phyloP scores from a whole-genome alignment of 164 flowering plant genomes.

The Stephania japonica region DNA sequence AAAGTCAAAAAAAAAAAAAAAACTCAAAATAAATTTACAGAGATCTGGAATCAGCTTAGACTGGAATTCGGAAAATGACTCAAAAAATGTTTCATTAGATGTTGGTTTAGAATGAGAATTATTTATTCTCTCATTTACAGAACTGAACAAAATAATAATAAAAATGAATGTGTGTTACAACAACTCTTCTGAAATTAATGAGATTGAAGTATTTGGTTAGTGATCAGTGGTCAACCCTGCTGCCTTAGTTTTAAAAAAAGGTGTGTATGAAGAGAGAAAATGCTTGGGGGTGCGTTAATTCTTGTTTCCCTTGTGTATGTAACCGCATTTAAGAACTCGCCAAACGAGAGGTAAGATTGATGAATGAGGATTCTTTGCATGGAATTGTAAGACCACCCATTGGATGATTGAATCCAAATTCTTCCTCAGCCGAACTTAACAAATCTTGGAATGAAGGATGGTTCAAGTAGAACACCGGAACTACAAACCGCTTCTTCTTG shows the following conservation, averaged over 20 bases:
- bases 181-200: background rate
- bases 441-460: conserved; percentile 20
- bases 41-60: too few relatives aligned
- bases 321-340: background rate
- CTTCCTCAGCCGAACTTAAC: conserved; percentile 9
- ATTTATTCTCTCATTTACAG: background rate
- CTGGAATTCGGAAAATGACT: too few relatives aligned
- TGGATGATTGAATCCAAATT: conserved; percentile 6
- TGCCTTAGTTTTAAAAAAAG: background rate
- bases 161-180: background rate
- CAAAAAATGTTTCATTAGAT: too few relatives aligned
- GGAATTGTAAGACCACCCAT: conserved; percentile 7
- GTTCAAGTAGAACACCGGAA: background rate
- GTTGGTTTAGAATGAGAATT: background rate
- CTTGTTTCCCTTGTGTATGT: background rate
- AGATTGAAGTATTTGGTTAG: background rate
- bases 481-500: conserved; percentile 23
- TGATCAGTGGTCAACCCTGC: too few relatives aligned
- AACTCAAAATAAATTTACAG: too few relatives aligned
- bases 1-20: too few relatives aligned
- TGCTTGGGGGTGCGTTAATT: background rate
- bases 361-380: conserved; percentile 2
- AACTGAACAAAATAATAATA: background rate
- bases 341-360: conserved; percentile 4
- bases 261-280: background rate